A percentile compares a stretch with the other conserved stretches of the same genome.
Evolutionary conservation across 495 filamentous ascomycete genomes (phyloP).

Genomic region (Xylaria nigripes): DNA sequence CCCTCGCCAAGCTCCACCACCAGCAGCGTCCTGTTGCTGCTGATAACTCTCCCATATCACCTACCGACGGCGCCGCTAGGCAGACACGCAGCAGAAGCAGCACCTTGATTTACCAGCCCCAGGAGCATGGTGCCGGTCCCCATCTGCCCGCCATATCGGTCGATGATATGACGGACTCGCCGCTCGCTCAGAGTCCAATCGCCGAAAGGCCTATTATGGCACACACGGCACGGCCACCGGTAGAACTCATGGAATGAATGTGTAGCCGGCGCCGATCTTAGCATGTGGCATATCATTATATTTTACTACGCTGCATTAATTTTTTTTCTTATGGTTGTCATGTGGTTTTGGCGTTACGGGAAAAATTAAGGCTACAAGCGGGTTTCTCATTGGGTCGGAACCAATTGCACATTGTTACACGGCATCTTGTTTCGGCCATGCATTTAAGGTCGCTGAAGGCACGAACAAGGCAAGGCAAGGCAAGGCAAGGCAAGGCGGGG

Average conservation of each 20-base stretch:
- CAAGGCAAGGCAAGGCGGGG: not conserved
- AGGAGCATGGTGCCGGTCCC: constrained; percentile 65
- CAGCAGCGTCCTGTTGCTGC: constrained; percentile 14
- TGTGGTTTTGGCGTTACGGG: not conserved
- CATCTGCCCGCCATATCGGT: constrained; percentile 83
- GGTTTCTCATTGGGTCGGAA: not conserved
- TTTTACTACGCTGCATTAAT: constrained; percentile 2
- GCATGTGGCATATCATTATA: not conserved
- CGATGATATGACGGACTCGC: constrained; percentile 70
- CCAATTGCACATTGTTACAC: not conserved
- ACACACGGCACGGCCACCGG: constrained; percentile 77
- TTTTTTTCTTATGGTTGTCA: not conserved
- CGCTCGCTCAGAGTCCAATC: constrained; percentile 35
- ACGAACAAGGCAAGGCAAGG: not conserved
- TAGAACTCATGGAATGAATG: constrained; percentile 71
- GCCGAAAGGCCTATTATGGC: constrained; percentile 50
- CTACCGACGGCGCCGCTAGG: constrained; percentile 18
- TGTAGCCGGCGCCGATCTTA: too few relatives aligned
- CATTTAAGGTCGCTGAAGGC: not conserved
- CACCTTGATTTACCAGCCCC: constrained; percentile 68
- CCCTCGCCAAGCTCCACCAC: constrained; percentile 60
- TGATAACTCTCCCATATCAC: constrained; percentile 26
- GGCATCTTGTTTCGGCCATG: not conserved
- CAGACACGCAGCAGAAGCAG: constrained; percentile 42
- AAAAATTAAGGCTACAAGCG: not conserved